Evolutionary conservation across 2,329 filamentous ascomycete species (phyloP), one percentile per base, ranked within the genome.

Genomic region (Cordyceps fumosorosea): DNA sequence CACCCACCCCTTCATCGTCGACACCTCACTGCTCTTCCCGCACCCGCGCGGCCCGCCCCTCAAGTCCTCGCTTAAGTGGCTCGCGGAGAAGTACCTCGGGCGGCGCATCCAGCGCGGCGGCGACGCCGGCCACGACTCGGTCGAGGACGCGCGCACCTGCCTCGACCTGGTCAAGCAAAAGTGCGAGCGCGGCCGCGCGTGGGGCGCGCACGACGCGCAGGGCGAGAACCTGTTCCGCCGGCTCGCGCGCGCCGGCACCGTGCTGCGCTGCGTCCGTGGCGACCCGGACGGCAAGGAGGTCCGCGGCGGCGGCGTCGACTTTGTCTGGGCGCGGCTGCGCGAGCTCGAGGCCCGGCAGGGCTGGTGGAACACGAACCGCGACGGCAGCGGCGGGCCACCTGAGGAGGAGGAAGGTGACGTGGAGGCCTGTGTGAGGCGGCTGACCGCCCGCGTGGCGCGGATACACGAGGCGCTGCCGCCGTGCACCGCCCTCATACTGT

Each of bases 141-240:
- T 96, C 65, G 95, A 99, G 74, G 95, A 99, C 73, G 92, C 95
- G 16, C 87, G 84, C 66, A 92, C 95, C 3, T 96, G 92, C 66
- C 86, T 99, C 16, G 93, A 98, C 69, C 87, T 99, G 1, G 86
- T 98, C 54, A 96, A 95, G 75, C 88, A 93, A 71, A 99, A 99
- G 74, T 97, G 93, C 73, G 93, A 98, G 73, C 95, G 90, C 75
- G 95, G 95, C 47, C 90, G 89, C 66, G 76, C 80, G 26, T 99
- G 93, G 90, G 95, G 91, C 42, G 89, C 88, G 0, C 85, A 85
- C 56, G 91, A 96, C 50, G 82, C 86, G 2, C 87, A 87, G 52
- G 88, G 87, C 47, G 95, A 99, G 76, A 93, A 91, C 67, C 86
- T 99, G 56, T 99, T 98, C 79, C 89, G 88, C 67, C 86, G 93